phyloP scores from a whole-genome alignment of 2,329 filamentous ascomycete genomes.

The Raffaelea deltoideospora region DNA sequence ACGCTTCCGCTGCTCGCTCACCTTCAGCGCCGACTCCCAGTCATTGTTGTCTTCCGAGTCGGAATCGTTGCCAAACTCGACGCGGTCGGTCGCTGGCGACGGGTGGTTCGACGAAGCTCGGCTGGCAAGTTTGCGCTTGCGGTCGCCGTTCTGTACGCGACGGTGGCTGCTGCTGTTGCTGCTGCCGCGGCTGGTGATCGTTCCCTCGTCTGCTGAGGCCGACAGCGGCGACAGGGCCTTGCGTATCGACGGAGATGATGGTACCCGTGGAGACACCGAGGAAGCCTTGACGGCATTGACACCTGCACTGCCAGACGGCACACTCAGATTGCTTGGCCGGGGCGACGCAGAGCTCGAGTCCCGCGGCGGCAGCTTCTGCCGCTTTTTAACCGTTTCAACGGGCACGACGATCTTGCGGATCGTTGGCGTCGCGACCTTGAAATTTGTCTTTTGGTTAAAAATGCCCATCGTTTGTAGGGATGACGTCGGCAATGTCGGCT shows the following conservation, averaged over 20 bases:
- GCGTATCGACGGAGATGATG: too few relatives aligned
- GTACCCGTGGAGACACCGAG: not conserved
- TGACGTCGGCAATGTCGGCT: too few relatives aligned
- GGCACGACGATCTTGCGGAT: conserved; percentile 38
- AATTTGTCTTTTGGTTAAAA: conserved; percentile 28
- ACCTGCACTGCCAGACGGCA: too few relatives aligned
- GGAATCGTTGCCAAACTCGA: conserved; percentile 32
- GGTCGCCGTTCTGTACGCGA: conserved; percentile 10
- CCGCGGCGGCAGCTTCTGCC: conserved; percentile 17
- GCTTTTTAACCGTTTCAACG: conserved; percentile 24
- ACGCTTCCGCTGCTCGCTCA: conserved; percentile 31
- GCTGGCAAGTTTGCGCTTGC: conserved; percentile 32
- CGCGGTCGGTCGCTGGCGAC: conserved; percentile 32
- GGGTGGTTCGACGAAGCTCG: conserved; percentile 15
- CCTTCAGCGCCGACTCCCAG: conserved; percentile 30
- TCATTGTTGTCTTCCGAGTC: conserved; percentile 36
- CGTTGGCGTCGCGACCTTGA: conserved; percentile 33
- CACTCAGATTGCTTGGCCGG: conserved; percentile 15
- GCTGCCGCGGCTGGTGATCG: too few relatives aligned
- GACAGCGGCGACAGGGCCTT: conserved; percentile 20
- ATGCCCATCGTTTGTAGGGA: too few relatives aligned
- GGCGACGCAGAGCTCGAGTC: conserved; percentile 1
- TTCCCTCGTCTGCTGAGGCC: conserved; percentile 17
- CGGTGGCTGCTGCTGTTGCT: conserved; percentile 2
- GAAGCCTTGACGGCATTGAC: conserved; percentile 10